Evolutionary conservation across 2,329 filamentous ascomycete species (phyloP), one percentile per base, ranked within the genome.

Genomic region (Sporothrix protearum): DNA sequence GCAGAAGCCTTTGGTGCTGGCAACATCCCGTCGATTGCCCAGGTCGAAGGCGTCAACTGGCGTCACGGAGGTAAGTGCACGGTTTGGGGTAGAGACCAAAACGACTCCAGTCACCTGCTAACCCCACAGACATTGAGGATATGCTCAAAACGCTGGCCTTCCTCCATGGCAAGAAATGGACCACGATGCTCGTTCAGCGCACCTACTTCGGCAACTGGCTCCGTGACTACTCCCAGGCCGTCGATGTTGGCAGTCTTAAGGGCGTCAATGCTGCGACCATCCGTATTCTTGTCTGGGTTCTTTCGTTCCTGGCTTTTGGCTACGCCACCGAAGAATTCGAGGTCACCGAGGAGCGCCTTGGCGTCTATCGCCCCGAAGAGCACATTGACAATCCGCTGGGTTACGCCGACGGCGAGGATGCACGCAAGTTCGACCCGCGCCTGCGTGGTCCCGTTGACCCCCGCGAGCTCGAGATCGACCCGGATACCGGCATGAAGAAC

Each of bases 401-500:
- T 74, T 97, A 97, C 78, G 93, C 92, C 64, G 94, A 98, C 76
- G 92, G 93, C 76, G 77, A 88, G 75, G 96, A 99, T 82, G 96
- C 96, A 5, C 88, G 93, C 73, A 88, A 91, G 76, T 94, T 88
- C 77, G 96, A 98, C 79, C 82, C 86, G 49, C 90, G 96, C 33
- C 88, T 98, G 8, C 91, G 96, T 68, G 92, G 90, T 0, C 94
- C 94, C 0, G 89, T 98, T 9, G 83, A 88, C 73, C 86, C 87
- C 4, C 80, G 87, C 53, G 92, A 96, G 78, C 87, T 92, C 25
- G 89, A 92, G 73, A 87, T 96, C 71, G 92, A 96, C 77, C 82
- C 83, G 45, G 83, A 86, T 6, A 96, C 92, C 0, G 94, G 94
- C n/a, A 97, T 99, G 95, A 99, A 98, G 82, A 98, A 98, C 80